A percentile compares a stretch with the other conserved stretches of the same genome.
phyloP scores from a whole-genome alignment of 106 monocot species.

The Iris macrosiphon region DNA sequence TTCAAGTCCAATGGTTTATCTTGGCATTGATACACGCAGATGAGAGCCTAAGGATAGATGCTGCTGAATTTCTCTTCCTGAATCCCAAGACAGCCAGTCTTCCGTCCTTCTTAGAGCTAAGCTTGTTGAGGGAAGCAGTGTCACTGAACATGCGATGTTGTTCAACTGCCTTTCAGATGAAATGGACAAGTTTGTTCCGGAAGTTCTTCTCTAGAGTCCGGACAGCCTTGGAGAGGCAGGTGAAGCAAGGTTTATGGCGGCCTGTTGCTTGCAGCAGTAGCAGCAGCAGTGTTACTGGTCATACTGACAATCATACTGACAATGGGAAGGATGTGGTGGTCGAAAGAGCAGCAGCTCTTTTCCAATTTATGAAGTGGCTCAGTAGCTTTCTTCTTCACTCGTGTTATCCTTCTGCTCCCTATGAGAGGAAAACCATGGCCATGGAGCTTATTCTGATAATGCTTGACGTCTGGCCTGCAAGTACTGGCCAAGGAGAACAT shows the following conservation, averaged over 20 bases:
- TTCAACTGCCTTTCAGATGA: conserved; percentile 96
- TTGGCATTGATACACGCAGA: conserved; percentile 80
- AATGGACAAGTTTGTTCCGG: conserved; percentile 91
- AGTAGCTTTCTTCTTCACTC: conserved; percentile 79
- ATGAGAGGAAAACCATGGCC: conserved; percentile 97
- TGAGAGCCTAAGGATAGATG: conserved; percentile 79
- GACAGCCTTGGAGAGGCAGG: conserved; percentile 84
- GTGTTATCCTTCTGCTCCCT: conserved; percentile 97
- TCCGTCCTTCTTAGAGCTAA: conserved; percentile 80
- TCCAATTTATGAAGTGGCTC: conserved; percentile 85
- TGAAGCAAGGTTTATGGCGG: conserved; percentile 66
- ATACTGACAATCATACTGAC: conserved; percentile 6
- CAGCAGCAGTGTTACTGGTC: neutral
- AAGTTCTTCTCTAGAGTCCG: conserved; percentile 84
- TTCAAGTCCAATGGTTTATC: conserved; percentile 67
- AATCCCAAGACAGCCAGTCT: conserved; percentile 96
- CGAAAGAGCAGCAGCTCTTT: conserved; percentile 57
- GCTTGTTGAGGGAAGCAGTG: conserved; percentile 65
- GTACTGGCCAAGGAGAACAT: conserved; percentile 16
- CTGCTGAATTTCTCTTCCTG: conserved; percentile 84
- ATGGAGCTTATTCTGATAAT: conserved; percentile 93
- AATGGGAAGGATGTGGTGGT: neutral
- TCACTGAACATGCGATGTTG: conserved; percentile 96
- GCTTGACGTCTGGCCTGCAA: conserved; percentile 77
- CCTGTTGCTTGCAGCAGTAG: conserved; percentile 12